Evolutionary conservation across 108 stramenopile species (phyloP), one percentile per base, ranked within the genome.

Genomic region (Nitzschia sp.): DNA sequence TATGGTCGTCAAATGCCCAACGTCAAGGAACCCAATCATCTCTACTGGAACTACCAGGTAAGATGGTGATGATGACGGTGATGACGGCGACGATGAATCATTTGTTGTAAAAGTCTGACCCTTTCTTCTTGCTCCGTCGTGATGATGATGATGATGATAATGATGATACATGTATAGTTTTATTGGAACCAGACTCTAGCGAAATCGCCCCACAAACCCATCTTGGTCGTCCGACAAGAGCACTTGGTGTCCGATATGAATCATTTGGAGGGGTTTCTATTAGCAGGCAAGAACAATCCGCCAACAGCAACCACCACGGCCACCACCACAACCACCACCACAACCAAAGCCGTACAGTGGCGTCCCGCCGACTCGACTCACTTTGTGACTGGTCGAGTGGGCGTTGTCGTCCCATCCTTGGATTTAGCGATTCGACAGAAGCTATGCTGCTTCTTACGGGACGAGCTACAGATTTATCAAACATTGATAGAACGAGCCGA

Each of bases 21-120:
- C 35, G 65, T 66, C 50, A 68, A 56, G 26, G 56, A 68, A 45
- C 33, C 67, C 25, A 68, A 68, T 29, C 67, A 68, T 68, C 26
- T 68, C 32, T 57, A 68, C 28, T 68, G 67, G 67, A 68, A 57
- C 67, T 68, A 58, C 54, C 54, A 68, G 3, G 56, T 56, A 57
- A 46, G 67, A 23, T 11, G n/a, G 31, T 16, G 2, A 56, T 53
- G 5, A 53, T 53, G 38, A 53, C 5, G 9, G 15, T n/a, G 19
- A 8, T n/a, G 17, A 53, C 6, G 6, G 22, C 22, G 6, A 53
- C 22, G 50, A 8, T n/a, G n/a, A n/a, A n/a, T n/a, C n/a, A n/a
- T n/a, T n/a, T n/a, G n/a, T n/a, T n/a, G n/a, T n/a, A n/a, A n/a
- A n/a, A n/a, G n/a, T n/a, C n/a, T n/a, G n/a, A n/a, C n/a, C n/a